Evolutionary conservation across 495 filamentous ascomycete genomes (phyloP), one percentile per base, ranked within the genome.

Genomic region (Letharia columbiana): DNA sequence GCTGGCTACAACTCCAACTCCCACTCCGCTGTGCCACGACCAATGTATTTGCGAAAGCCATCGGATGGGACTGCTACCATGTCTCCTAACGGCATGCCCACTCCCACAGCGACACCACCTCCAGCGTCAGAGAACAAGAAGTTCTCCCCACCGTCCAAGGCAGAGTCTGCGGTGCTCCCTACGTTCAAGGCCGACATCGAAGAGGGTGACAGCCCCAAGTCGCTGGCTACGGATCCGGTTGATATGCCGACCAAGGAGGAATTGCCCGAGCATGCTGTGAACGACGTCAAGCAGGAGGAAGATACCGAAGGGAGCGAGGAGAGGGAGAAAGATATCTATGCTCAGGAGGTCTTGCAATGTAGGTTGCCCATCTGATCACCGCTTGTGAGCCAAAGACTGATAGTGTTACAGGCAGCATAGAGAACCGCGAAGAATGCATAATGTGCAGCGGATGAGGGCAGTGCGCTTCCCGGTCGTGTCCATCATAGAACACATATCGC

Each of bases 241-340:
- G 79, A 81, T 40, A 71, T 77, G 35, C 79, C 80, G 62, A 81
- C 82, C 60, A 78, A 79, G 1, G 87, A 90, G 71, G 79, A 82
- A 28, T 77, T 88, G 47, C 82, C 82, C 3, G 81, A 81, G 54
- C 80, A 84, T 28, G 76, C 78, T 65, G 70, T 72, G 52, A 67
- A 67, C 41, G 82, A 79, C 73, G 86, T 83, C 76, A 77, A 77
- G 47, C 86, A 88, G 69, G 80, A 82, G 9, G 86, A 89, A 68
- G 89, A 91, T 70, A 81, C 80, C 31, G 81, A 87, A 58, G 82
- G 83, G 67, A 91, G 83, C 74, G 79, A 83, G 64, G 84, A 84
- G 65, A 82, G 89, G 9, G 91, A 97, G 73, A 82, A 81, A 35
- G 91, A 97, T 75, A 98, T 98, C 70, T 98, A 94, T 77, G 91